Conservation (phyloP, 2,329 filamentous ascomycete species). For the Talaromyces amestolkiae region DNA sequence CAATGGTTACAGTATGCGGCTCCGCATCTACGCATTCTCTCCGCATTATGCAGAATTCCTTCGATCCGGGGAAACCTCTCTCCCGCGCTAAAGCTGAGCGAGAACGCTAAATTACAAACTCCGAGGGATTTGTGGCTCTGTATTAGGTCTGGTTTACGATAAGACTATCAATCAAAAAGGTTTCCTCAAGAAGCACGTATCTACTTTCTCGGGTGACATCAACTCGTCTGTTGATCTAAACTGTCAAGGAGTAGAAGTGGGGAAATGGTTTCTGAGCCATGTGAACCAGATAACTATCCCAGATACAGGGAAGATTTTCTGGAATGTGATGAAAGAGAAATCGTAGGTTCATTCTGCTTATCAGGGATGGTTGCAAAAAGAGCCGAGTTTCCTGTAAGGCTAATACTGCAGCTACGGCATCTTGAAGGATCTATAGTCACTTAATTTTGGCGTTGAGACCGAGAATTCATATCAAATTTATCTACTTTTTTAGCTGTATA, state of each 20-base stretch:
- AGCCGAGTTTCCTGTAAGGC: not conserved
- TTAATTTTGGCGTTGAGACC: not conserved
- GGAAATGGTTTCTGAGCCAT: not conserved
- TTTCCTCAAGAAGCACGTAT: too few species aligned
- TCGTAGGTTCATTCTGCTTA: not conserved
- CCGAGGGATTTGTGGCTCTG: too few species aligned
- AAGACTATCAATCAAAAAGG: too few species aligned
- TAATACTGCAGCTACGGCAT: not conserved
- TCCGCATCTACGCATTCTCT: slow-evolving; percentile 1
- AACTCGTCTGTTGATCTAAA: not conserved
- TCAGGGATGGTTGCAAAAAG: not conserved
- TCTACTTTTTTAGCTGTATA: not conserved
- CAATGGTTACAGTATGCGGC: not conserved
- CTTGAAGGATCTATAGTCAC: not conserved
- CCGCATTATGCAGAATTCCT: slow-evolving; percentile 5
- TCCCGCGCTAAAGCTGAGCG: too few species aligned
- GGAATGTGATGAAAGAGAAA: not conserved
- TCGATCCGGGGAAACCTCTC: not conserved
- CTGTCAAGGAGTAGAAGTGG: slow-evolving; percentile 4
- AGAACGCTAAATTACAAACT: too few species aligned
- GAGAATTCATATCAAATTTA: not conserved
- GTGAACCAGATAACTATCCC: not conserved
- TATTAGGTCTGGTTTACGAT: too few species aligned
- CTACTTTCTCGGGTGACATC: too few species aligned
- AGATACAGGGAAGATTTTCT: too few species aligned